phyloP scores from a whole-genome alignment of 169 alveolate genomes.

The Babesia bigemina region DNA sequence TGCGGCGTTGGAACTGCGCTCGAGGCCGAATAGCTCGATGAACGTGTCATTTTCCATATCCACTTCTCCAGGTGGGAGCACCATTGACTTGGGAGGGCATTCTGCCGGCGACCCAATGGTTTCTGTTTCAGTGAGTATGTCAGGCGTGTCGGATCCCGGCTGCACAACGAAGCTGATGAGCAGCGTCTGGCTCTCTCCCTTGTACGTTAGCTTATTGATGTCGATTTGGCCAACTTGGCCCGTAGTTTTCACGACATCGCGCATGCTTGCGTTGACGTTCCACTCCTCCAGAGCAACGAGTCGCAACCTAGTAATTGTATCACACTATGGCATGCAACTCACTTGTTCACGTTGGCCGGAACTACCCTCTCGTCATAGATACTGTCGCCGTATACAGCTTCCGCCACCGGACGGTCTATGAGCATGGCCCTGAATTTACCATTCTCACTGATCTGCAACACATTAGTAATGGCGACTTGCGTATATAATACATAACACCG shows the following conservation, averaged over 20 bases:
- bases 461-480: background rate
- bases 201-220: constrained; percentile 54
- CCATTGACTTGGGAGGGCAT: constrained; percentile 65
- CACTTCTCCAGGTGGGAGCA: constrained; percentile 61
- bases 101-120: constrained; percentile 44
- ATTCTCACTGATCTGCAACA: constrained; percentile 66
- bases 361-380: constrained; percentile 74
- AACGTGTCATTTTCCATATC: constrained; percentile 37
- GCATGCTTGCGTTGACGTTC: constrained; percentile 44
- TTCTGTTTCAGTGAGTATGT: constrained; percentile 48
- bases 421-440: constrained; percentile 66
- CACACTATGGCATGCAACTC: background rate
- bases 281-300: constrained; percentile 66
- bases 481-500: background rate
- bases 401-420: constrained; percentile 73
- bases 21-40: constrained; percentile 58
- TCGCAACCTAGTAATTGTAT: constrained; percentile 50
- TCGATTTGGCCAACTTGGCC: constrained; percentile 60
- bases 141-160: constrained; percentile 46
- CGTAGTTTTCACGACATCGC: constrained; percentile 58
- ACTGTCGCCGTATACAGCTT: constrained; percentile 75
- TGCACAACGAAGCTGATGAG: constrained; percentile 32
- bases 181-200: constrained; percentile 46
- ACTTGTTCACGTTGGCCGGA: constrained; percentile 63
- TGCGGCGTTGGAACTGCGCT: constrained; percentile 62